phyloP scores from a whole-genome alignment of 2,329 filamentous ascomycete genomes.

The Alternaria atra region DNA sequence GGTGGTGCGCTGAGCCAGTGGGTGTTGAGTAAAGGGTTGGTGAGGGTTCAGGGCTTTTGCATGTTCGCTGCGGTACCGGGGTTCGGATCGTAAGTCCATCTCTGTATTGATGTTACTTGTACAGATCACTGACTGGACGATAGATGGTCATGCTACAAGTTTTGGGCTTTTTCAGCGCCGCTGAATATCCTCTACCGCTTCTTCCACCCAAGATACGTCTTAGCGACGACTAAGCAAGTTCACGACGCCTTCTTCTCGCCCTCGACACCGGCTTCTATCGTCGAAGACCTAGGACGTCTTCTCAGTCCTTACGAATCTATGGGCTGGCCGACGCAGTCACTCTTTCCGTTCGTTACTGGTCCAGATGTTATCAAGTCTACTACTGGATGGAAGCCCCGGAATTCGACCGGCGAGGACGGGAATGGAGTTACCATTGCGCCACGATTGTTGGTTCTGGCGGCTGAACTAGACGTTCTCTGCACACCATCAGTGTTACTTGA shows the following conservation, averaged over 20 bases:
- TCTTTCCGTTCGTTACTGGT: constrained; percentile 56
- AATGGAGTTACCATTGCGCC: constrained; percentile 8
- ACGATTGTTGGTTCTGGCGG: constrained; percentile 36
- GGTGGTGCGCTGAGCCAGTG: constrained; percentile 63
- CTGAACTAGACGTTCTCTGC: constrained; percentile 39
- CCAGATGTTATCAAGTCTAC: constrained; percentile 53
- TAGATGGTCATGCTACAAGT: constrained; percentile 29
- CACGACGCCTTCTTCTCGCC: constrained; percentile 62
- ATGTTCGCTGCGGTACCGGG: constrained; percentile 55
- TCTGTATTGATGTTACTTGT: constrained; percentile 7
- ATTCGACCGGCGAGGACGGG: constrained; percentile 30
- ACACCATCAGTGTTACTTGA: constrained; percentile 42
- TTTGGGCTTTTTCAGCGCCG: constrained; percentile 35
- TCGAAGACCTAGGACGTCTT: constrained; percentile 55
- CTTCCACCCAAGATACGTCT: constrained; percentile 61
- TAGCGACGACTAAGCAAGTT: constrained; percentile 61
- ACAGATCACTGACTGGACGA: too few species aligned
- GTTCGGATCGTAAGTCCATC: constrained; percentile 59
- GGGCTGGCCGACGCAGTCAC: constrained; percentile 62
- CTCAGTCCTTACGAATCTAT: constrained; percentile 63
- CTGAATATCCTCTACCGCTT: constrained; percentile 54
- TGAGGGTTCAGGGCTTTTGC: constrained; percentile 57
- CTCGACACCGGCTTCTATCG: constrained; percentile 51
- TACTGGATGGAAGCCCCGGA: constrained; percentile 47
- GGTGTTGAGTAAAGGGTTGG: constrained; percentile 54